These are phyloP conservation scores for Coniophora puteana DNA, from an alignment of 1,284 basidiomycete species.

Conservation along the genomic window DNA sequence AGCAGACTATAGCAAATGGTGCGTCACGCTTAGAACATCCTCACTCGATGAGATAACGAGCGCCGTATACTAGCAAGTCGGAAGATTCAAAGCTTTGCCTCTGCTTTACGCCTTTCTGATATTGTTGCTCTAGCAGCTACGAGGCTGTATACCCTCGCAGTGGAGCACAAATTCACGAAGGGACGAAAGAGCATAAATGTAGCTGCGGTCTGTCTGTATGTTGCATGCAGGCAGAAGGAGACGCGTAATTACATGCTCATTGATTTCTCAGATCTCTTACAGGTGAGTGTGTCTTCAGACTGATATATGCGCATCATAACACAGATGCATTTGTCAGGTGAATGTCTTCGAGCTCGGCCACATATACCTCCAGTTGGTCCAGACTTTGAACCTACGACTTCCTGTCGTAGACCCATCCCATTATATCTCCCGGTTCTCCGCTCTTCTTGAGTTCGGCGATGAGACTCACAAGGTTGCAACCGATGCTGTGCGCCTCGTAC, in stretches of 20 bases:
- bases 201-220: conserved; percentile 93
- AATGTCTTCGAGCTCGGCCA: conserved; percentile 98
- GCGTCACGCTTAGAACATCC: conserved; percentile 18
- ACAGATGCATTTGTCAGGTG: conserved; percentile 50
- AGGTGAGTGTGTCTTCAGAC: conserved; percentile 45
- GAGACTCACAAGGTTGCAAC: conserved; percentile 90
- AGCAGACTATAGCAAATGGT: conserved; percentile 90
- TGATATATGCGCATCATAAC: neutral
- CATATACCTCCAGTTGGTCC: conserved; percentile 92
- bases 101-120: conserved; percentile 75
- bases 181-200: conserved; percentile 92
- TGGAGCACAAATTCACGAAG: conserved; percentile 92
- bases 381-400: conserved; percentile 84
- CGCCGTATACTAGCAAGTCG: conserved; percentile 62
- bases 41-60: conserved; percentile 1
- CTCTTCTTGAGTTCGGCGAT: conserved; percentile 95
- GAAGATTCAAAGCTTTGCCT: conserved; percentile 81
- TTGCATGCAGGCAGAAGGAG: conserved; percentile 91
- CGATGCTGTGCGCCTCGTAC: conserved; percentile 92
- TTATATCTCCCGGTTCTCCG: conserved; percentile 95
- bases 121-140: conserved; percentile 80
- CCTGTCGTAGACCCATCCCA: conserved; percentile 95
- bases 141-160: conserved; percentile 89
- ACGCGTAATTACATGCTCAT: conserved; percentile 95
- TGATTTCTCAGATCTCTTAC: conserved; percentile 92